These are phyloP conservation scores for Rubroboletus pulcherrimus DNA, from an alignment of 768 basidiomycete species.

Conservation along the genomic window DNA sequence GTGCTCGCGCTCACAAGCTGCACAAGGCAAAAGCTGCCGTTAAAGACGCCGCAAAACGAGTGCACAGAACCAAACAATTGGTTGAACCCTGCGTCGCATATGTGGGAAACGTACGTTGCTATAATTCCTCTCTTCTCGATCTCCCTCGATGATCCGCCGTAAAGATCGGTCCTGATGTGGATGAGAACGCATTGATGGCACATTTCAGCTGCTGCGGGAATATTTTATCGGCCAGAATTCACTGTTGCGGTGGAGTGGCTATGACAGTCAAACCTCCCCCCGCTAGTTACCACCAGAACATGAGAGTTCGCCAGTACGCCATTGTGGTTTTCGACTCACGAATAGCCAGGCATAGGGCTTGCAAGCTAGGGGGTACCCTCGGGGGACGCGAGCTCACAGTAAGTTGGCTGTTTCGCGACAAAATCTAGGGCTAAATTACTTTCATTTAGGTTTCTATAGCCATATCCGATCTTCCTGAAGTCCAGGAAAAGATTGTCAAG, in stretches of 20 bases:
- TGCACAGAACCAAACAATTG: conserved; percentile 2
- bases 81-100: conserved; percentile 38
- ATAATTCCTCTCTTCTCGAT: background rate
- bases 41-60: conserved; percentile 19
- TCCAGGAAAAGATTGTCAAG: conserved; percentile 27
- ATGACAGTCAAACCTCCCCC: conserved; percentile 25
- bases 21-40: conserved; percentile 15
- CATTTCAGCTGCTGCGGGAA: conserved; percentile 27
- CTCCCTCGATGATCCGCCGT: conserved; percentile 3
- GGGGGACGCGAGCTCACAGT: conserved; percentile 41
- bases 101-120: conserved; percentile 58
- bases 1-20: conserved; percentile 9
- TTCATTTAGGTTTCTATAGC: conserved; percentile 24
- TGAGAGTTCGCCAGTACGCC: conserved; percentile 48
- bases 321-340: conserved; percentile 42
- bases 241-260: conserved; percentile 32
- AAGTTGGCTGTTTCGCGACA: conserved; percentile 15
- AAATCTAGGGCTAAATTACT: background rate
- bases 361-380: conserved; percentile 39
- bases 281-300: conserved; percentile 32
- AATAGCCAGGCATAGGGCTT: conserved; percentile 38
- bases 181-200: conserved; percentile 19
- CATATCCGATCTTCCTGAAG: conserved; percentile 34
- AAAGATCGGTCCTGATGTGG: conserved; percentile 33
- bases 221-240: conserved; percentile 21